These are phyloP conservation scores for Tephrocybe rancida DNA, from an alignment of 768 basidiomycete genomes.

Conservation along the genomic window DNA sequence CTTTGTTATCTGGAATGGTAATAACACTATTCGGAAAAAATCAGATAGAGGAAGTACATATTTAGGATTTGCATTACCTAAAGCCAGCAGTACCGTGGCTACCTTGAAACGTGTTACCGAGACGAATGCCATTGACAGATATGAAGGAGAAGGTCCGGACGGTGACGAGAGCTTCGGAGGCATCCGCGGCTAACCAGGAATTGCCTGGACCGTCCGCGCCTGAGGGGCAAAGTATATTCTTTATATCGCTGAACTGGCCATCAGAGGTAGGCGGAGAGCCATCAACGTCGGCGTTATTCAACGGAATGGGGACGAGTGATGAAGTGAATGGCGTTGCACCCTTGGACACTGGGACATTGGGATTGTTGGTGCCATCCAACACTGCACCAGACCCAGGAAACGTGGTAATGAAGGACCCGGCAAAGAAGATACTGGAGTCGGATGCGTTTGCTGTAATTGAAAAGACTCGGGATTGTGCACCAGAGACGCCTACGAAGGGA, in stretches of 20 bases:
- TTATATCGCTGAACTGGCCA: conserved; percentile 61
- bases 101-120: conserved; percentile 88
- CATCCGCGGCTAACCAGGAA: conserved; percentile 84
- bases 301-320: conserved; percentile 82
- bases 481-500: conserved; percentile 82
- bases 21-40: conserved; percentile 58
- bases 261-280: conserved; percentile 67
- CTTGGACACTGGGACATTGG: conserved; percentile 80
- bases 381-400: conserved; percentile 55
- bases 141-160: conserved; percentile 75
- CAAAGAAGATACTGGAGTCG: conserved; percentile 77
- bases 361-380: conserved; percentile 74
- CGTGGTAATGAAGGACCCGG: conserved; percentile 83
- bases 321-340: conserved; percentile 87
- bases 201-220: conserved; percentile 78
- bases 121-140: conserved; percentile 76
- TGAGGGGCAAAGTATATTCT: conserved; percentile 82
- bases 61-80: conserved; percentile 51
- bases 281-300: conserved; percentile 55
- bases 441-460: conserved; percentile 80
- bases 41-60: conserved; percentile 3
- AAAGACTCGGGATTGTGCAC: conserved; percentile 65
- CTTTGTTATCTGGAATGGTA: conserved; percentile 86
- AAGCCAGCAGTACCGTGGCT: conserved; percentile 88
- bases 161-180: conserved; percentile 71